phyloP scores from a whole-genome alignment of 345 rosid genomes.

The Gossypium herbaceum region DNA sequence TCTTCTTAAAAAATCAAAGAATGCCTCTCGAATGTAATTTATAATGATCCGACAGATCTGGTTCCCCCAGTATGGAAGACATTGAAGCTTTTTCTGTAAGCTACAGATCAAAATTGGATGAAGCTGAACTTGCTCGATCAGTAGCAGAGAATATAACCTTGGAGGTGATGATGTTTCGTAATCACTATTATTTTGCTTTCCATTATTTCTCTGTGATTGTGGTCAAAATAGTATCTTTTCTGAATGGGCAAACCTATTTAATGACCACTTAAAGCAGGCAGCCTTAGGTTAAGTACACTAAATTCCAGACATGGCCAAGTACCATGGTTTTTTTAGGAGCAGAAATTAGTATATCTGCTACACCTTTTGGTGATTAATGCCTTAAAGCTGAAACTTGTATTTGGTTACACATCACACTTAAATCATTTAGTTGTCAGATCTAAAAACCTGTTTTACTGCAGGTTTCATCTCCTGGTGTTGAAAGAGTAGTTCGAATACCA shows the following conservation, averaged over 20 bases:
- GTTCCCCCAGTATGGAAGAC: constrained; percentile 78
- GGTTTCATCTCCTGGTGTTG: constrained; percentile 94
- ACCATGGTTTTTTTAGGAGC: background rate
- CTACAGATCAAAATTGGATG: constrained; percentile 57
- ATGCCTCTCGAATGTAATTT: constrained; percentile 18
- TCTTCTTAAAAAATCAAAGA: background rate
- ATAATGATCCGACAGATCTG: constrained; percentile 37
- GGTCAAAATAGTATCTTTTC: background rate
- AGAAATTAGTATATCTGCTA: constrained; percentile 10
- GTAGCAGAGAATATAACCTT: constrained; percentile 55
- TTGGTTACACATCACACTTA: background rate
- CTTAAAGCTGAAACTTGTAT: constrained; percentile 10
- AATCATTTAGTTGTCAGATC: background rate
- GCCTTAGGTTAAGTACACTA: background rate
- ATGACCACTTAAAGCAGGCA: background rate
- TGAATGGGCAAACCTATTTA: background rate
- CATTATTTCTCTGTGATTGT: background rate
- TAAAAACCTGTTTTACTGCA: constrained; percentile 23
- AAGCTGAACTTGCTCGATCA: constrained; percentile 64
- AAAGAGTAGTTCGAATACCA: constrained; percentile 73
- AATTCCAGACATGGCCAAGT: background rate
- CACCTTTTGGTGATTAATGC: background rate
- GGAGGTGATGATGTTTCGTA: constrained; percentile 46
- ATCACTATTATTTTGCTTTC: background rate
- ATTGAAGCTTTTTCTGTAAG: constrained; percentile 62